Evolutionary conservation across 2,329 filamentous ascomycete genomes (phyloP), one percentile per base, ranked within the genome.

Genomic region (Colletotrichum eleusines): DNA sequence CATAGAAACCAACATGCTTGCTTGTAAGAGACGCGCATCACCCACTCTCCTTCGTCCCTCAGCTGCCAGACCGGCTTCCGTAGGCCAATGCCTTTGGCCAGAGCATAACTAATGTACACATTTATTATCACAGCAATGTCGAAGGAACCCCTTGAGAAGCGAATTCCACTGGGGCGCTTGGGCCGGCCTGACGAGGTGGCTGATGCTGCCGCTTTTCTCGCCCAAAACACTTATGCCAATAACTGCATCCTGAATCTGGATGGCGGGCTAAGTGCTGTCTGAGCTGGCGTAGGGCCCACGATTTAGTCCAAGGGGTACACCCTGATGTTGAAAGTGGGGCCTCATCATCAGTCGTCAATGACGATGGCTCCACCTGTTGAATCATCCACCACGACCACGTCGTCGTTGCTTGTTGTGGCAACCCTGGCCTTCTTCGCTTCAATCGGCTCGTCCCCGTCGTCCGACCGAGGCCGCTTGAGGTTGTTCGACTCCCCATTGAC

Each of bases 231-330:
- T 73, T 97, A 95, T 81, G 92, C 94, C 66, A 95, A 95, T 79
- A 97, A 97, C 74, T 96, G 93, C 79, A 86, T 95, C 61, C 84
- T 97, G 62, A 96, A 95, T 79, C 85, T 97, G 35, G 94, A 97
- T 80, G 94, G 94, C 20, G 94, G 94, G 1, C 80, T 97, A 74
- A 94, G 92, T 79, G 92, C 92, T 61, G 81, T 80, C 75, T 92
- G 78, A 85, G 68, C 35, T 42, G 38, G 46, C 38, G 60, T 54
- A 38, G 23, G 59, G 44, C 51, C 58, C 44, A 46, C 44, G 20
- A 26, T 28, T 16, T 38, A 28, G 28, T 54, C 42, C 28, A 40
- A 60, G 53, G 59, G 59, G 53, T 4, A 54, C 53, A 18, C 58
- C 64, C 51, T 63, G 53, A 48, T 44, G 62, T 67, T 46, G 58